Conservation (phyloP, 2,329 filamentous ascomycete species). For the Colletotrichum sp. region DNA sequence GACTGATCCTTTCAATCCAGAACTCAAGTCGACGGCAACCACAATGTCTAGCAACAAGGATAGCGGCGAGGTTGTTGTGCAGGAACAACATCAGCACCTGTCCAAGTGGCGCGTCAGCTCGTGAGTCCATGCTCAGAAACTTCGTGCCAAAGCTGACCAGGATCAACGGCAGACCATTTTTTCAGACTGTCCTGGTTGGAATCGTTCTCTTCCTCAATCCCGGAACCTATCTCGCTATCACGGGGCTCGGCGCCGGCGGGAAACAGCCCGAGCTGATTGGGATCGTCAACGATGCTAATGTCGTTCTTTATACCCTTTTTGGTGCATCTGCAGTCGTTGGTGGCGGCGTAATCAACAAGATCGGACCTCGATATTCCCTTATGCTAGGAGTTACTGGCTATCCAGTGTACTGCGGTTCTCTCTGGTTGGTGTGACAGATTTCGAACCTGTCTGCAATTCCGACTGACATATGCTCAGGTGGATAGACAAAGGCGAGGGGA, state of each 20-base stretch:
- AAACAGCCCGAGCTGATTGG: background rate
- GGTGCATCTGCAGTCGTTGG: background rate
- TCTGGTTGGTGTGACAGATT: background rate
- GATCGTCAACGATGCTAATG: background rate
- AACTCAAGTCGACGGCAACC: background rate
- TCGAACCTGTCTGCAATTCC: accelerated
- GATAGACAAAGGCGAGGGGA: background rate
- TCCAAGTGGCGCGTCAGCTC: background rate
- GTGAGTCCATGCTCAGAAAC: background rate
- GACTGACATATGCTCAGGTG: background rate
- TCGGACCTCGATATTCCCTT: background rate
- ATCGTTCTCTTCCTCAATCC: background rate
- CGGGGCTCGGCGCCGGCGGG: background rate
- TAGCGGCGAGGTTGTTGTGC: background rate
- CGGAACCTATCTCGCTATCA: background rate
- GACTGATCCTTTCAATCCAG: background rate
- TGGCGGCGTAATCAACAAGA: background rate
- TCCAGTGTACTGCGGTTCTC: background rate
- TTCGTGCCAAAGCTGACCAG: background rate
- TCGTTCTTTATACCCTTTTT: background rate
- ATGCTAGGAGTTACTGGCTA: background rate
- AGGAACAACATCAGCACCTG: background rate
- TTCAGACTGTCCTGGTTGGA: background rate
- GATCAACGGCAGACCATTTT: background rate
- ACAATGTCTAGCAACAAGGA: background rate